phyloP scores from a whole-genome alignment of 2,329 filamentous ascomycete species.

The Trichoderma endophyticum region DNA sequence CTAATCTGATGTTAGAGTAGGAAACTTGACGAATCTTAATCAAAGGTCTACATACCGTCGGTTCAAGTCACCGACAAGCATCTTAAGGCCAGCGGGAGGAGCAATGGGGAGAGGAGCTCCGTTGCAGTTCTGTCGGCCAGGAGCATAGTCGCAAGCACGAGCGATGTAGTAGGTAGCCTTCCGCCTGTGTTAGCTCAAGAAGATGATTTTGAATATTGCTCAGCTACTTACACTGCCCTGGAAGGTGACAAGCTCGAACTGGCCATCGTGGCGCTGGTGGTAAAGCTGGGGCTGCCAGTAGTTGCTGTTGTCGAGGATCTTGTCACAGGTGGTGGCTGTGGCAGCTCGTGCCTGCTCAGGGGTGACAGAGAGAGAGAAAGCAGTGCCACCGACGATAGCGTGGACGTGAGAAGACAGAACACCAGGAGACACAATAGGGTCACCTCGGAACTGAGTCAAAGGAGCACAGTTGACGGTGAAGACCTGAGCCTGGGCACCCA shows the following conservation, averaged over 20 bases:
- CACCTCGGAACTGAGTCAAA: conserved; percentile 44
- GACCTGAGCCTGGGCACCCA: conserved; percentile 21
- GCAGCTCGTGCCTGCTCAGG: conserved; percentile 51
- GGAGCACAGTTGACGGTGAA: conserved; percentile 30
- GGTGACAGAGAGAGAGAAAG: conserved; percentile 53
- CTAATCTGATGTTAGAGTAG: conserved; percentile 15
- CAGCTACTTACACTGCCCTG: conserved; percentile 25
- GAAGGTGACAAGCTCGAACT: conserved; percentile 43
- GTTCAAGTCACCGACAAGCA: conserved; percentile 60
- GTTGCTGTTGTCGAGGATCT: conserved; percentile 59
- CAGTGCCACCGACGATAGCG: conserved; percentile 60
- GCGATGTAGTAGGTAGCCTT: conserved; percentile 30
- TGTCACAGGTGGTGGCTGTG: conserved; percentile 63
- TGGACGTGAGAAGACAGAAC: conserved; percentile 55
- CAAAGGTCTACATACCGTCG: conserved; percentile 32
- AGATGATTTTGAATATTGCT: background rate
- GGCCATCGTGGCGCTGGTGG: conserved; percentile 52
- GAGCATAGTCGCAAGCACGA: conserved; percentile 28
- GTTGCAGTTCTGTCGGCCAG: conserved; percentile 26
- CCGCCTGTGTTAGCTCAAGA: background rate
- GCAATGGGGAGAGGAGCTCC: conserved; percentile 41
- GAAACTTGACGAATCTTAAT: background rate
- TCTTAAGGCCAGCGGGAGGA: conserved; percentile 61
- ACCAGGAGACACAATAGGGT: conserved; percentile 59
- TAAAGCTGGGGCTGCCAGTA: conserved; percentile 65